These are phyloP conservation scores for Sporisorium exsertum DNA, from an alignment of 1,284 basidiomycete species.

Conservation along the genomic window DNA sequence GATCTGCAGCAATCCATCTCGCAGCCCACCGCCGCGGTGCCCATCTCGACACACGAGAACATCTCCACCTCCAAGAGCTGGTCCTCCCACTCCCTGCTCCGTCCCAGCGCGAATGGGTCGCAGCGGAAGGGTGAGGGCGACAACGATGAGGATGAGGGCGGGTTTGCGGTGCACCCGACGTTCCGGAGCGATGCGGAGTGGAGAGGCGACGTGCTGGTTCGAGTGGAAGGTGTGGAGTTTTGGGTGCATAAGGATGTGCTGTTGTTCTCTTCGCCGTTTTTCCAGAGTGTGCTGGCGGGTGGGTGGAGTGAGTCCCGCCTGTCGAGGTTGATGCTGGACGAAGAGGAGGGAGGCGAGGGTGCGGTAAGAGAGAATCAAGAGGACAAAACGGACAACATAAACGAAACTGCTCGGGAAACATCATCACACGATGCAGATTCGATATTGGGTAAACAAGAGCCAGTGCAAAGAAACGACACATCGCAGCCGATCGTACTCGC, in stretches of 20 bases:
- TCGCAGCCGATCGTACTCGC: neutral
- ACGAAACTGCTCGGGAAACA: neutral
- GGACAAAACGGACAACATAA: neutral
- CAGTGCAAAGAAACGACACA: neutral
- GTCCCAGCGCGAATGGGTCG: neutral
- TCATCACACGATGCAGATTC: neutral
- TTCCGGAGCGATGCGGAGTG: slow-evolving; percentile 43
- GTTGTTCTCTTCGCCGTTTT: slow-evolving; percentile 53
- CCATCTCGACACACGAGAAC: slow-evolving; percentile 32
- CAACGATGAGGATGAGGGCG: neutral
- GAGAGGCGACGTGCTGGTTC: slow-evolving; percentile 51
- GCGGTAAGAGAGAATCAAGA: neutral
- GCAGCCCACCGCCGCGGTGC: slow-evolving; percentile 25
- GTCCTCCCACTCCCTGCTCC: slow-evolving; percentile 3
- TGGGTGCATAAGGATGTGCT: slow-evolving; percentile 56
- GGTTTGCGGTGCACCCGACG: slow-evolving; percentile 35
- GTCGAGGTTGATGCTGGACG: neutral
- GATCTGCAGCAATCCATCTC: slow-evolving; percentile 25
- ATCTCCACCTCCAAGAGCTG: slow-evolving; percentile 32
- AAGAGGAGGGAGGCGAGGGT: neutral
- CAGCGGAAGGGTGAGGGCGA: neutral
- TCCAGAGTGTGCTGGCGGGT: slow-evolving; percentile 41
- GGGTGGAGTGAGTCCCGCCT: slow-evolving; percentile 50
- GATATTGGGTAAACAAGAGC: neutral
- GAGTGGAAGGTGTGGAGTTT: slow-evolving; percentile 47